phyloP scores from a whole-genome alignment of 352 stramenopile species.

The Phytophthora pisi region DNA sequence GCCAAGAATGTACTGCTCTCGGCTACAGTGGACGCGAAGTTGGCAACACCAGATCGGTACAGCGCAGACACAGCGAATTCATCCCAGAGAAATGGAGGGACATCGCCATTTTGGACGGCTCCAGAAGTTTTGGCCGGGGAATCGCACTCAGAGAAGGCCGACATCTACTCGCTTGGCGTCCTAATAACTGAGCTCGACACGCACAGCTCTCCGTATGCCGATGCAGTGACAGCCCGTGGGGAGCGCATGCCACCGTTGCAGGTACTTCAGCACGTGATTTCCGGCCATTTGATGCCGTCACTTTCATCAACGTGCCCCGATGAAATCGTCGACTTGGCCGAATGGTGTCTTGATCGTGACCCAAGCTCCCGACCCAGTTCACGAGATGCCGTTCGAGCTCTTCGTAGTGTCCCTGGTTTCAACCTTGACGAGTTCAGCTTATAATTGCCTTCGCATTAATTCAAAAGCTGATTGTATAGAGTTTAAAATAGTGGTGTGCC shows the following conservation, averaged over 20 bases:
- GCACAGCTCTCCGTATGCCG: constrained; percentile 37
- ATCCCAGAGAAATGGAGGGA: constrained; percentile 19
- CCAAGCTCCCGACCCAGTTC: constrained; percentile 34
- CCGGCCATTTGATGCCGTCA: constrained; percentile 33
- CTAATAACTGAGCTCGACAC: constrained; percentile 65
- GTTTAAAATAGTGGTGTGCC: too few species aligned
- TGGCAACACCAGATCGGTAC: constrained; percentile 18
- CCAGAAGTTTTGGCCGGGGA: constrained; percentile 70
- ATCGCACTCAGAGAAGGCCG: constrained; percentile 51
- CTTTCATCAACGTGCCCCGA: constrained; percentile 39
- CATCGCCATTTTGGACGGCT: constrained; percentile 65
- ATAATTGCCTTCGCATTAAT: constrained; percentile 6
- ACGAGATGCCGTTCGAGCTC: constrained; percentile 24
- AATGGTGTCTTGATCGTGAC: constrained; percentile 39
- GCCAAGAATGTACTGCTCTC: constrained; percentile 56
- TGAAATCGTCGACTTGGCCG: constrained; percentile 32
- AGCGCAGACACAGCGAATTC: constrained; percentile 7
- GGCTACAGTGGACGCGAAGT: constrained; percentile 39
- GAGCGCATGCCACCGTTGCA: constrained; percentile 27
- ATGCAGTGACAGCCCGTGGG: constrained; percentile 20
- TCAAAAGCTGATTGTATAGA: too few species aligned
- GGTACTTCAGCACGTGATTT: constrained; percentile 40
- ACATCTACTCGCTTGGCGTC: constrained; percentile 81
- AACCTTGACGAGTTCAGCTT: constrained; percentile 41
- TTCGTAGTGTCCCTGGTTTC: constrained; percentile 23